phyloP scores from a whole-genome alignment of 2,329 filamentous ascomycete genomes.

The Nemania sp. region DNA sequence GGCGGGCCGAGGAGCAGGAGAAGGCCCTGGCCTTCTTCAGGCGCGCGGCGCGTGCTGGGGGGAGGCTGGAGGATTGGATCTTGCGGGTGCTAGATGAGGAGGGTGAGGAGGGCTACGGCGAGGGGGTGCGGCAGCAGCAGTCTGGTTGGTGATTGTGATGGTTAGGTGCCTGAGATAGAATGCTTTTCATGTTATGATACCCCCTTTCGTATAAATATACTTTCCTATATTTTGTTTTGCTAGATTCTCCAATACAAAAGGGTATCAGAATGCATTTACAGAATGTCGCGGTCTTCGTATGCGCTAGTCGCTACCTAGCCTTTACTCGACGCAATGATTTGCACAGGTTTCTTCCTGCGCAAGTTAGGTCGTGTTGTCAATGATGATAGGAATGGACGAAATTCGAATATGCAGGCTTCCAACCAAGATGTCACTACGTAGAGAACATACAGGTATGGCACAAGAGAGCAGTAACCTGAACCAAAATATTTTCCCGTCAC shows the following conservation, averaged over 20 bases:
- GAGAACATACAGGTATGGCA: background rate
- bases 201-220: constrained; percentile 10
- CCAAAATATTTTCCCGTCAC: background rate
- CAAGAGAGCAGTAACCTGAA: background rate
- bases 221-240: background rate
- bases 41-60: constrained; percentile 52
- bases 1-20: constrained; percentile 53
- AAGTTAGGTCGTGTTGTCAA: background rate
- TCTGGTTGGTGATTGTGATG: background rate
- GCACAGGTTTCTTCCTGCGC: background rate
- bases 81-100: constrained; percentile 46
- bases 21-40: constrained; percentile 55
- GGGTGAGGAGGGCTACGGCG: constrained; percentile 49
- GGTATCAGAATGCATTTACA: background rate
- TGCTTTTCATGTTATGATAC: constrained; percentile 22
- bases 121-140: constrained; percentile 14
- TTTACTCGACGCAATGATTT: background rate
- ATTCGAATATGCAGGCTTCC: background rate
- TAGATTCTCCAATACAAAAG: background rate
- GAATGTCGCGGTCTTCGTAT: background rate
- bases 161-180: background rate
- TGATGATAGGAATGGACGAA: background rate
- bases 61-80: constrained; percentile 51
- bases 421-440: background rate
- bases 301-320: background rate